Conservation (phyloP, 768 basidiomycete genomes). For the Psilocybe subaeruginosa region DNA sequence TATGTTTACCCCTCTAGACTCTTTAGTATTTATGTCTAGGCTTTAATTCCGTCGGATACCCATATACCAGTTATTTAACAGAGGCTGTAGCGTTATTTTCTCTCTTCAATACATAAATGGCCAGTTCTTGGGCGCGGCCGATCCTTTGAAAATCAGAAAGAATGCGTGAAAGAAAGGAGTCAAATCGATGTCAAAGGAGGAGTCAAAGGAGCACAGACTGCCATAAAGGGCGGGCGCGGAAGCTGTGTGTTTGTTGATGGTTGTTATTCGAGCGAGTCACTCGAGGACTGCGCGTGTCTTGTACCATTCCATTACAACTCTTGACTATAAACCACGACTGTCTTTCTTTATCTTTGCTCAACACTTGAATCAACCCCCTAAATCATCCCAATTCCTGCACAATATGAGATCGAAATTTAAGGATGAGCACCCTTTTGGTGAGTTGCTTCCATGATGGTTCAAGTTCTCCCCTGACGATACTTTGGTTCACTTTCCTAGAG, state of each 20-base stretch:
- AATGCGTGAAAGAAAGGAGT: background rate
- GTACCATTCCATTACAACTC: conserved; percentile 26
- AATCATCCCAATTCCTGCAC: conserved; percentile 10
- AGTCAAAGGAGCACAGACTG: conserved; percentile 14
- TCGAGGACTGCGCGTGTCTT: conserved; percentile 45
- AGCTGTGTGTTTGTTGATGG: conserved; percentile 34
- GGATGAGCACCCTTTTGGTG: conserved; percentile 99
- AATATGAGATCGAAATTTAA: conserved; percentile 94
- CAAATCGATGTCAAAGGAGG: background rate
- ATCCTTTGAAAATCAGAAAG: background rate
- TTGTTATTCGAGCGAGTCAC: conserved; percentile 36
- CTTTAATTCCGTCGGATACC: background rate
- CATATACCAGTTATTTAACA: background rate
- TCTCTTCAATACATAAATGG: background rate
- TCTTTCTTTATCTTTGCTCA: conserved; percentile 19
- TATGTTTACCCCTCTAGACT: background rate
- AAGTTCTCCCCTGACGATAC: conserved; percentile 23
- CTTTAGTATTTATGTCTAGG: background rate
- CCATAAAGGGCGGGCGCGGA: conserved; percentile 19
- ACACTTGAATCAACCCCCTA: conserved; percentile 14
- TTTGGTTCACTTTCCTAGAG: conserved; percentile 54
- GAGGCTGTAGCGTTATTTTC: background rate
- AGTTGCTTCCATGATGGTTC: conserved; percentile 30
- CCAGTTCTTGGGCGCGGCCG: background rate
- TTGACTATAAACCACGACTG: conserved; percentile 28